phyloP scores from a whole-genome alignment of 306 rosid genomes.

The Sechiopsis laciniata region DNA sequence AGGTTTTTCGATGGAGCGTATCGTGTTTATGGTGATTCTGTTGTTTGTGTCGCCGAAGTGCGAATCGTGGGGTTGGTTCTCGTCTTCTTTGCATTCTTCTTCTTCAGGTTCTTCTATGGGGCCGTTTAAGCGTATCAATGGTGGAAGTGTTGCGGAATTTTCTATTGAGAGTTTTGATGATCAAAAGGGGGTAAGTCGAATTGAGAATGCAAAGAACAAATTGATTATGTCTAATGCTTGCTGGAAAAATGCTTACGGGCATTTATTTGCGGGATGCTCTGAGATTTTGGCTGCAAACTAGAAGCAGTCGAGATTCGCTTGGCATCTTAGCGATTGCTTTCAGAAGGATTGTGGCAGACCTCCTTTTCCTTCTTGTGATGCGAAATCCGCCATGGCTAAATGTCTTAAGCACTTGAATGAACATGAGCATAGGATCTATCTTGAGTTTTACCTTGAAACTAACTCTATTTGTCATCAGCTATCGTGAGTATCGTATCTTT shows the following conservation, averaged over 20 bases:
- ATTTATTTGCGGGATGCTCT: constrained; percentile 65
- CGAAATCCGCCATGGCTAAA: constrained; percentile 36
- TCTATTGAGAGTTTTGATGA: constrained; percentile 48
- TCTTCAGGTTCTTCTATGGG: not conserved
- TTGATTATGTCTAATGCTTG: constrained; percentile 49
- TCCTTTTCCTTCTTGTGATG: constrained; percentile 58
- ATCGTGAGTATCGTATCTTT: constrained; percentile 25
- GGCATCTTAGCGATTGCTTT: constrained; percentile 88
- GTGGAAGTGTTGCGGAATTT: constrained; percentile 39
- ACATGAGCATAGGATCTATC: constrained; percentile 54
- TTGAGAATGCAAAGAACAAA: constrained; percentile 50
- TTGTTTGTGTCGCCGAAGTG: not conserved
- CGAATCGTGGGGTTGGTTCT: constrained; percentile 19
- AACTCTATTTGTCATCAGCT: constrained; percentile 73
- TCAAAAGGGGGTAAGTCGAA: constrained; percentile 38
- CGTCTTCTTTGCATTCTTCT: constrained; percentile 1
- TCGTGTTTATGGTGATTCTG: constrained; percentile 4
- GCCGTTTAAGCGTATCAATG: not conserved
- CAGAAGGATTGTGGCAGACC: constrained; percentile 68
- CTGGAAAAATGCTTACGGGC: constrained; percentile 61
- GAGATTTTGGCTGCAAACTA: constrained; percentile 56
- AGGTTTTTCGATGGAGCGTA: constrained; percentile 5
- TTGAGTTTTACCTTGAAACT: constrained; percentile 85
- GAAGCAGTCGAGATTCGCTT: constrained; percentile 67
- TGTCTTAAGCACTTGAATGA: constrained; percentile 50